Evolutionary conservation across 2,329 filamentous ascomycete genomes (phyloP).

Genomic region (Trichoderma koningii): DNA sequence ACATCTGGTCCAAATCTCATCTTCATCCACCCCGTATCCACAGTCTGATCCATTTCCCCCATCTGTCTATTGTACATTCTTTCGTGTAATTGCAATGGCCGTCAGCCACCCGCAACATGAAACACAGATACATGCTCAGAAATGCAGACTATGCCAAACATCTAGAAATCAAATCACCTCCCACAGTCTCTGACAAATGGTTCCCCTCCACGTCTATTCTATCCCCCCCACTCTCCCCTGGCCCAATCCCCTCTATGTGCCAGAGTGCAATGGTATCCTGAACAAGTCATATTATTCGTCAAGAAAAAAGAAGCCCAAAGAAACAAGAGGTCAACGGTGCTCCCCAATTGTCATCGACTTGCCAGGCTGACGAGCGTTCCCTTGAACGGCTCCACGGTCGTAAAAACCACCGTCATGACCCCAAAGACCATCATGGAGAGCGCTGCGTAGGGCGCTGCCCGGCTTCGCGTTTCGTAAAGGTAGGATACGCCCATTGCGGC

Average conservation of each 20-base stretch:
- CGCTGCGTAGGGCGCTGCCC: slow-evolving; percentile 57
- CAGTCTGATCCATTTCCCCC: not conserved
- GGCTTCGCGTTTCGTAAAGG: slow-evolving; percentile 55
- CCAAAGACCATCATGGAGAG: slow-evolving; percentile 61
- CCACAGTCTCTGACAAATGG: not conserved
- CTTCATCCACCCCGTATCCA: not conserved
- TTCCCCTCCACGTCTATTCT: not conserved
- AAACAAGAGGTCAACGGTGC: not conserved
- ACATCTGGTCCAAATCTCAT: not conserved
- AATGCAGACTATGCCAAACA: slow-evolving; percentile 5
- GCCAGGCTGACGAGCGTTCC: slow-evolving; percentile 42
- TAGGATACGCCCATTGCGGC: slow-evolving; percentile 62
- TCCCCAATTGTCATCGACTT: slow-evolving; percentile 18
- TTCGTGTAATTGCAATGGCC: not conserved
- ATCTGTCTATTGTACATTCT: slow-evolving; percentile 3
- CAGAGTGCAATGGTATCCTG: slow-evolving; percentile 10
- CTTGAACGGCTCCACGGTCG: slow-evolving; percentile 51
- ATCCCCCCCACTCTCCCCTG: not conserved
- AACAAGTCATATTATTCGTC: not conserved
- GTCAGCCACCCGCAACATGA: not conserved
- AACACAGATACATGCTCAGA: not conserved
- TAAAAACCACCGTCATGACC: slow-evolving; percentile 57
- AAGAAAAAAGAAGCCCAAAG: not conserved
- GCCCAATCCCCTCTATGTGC: not conserved
- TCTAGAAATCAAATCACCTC: not conserved